These are phyloP conservation scores for Eremothecium cymbalariae DNA, from an alignment of 1,139 yeast genomes.

Conservation along the genomic window DNA sequence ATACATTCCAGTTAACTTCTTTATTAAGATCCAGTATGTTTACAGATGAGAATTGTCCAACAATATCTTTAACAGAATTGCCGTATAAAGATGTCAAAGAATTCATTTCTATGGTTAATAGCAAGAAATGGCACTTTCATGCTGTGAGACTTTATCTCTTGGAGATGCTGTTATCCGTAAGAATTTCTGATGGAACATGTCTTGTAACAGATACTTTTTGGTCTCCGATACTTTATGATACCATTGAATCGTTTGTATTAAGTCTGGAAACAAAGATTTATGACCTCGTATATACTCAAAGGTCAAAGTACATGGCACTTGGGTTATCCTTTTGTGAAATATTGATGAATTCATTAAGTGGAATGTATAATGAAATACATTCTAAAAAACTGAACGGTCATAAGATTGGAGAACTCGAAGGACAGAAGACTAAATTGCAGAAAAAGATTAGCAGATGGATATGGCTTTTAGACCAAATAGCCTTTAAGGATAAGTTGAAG, in stretches of 20 bases:
- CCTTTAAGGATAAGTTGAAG: conserved; percentile 12
- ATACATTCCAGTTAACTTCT: conserved; percentile 22
- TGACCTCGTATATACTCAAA: conserved; percentile 14
- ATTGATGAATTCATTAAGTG: conserved; percentile 40
- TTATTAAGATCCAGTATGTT: conserved; percentile 26
- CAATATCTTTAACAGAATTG: conserved; percentile 13
- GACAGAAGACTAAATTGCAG: conserved; percentile 24
- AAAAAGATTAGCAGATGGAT: conserved; percentile 39
- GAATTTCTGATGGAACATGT: conserved; percentile 20
- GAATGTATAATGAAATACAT: conserved; percentile 20
- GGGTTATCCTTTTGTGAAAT: conserved; percentile 46
- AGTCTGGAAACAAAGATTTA: conserved; percentile 30
- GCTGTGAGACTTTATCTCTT: conserved; percentile 43
- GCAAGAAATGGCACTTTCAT: conserved; percentile 36
- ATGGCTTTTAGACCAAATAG: conserved; percentile 19
- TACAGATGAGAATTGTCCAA: conserved; percentile 17
- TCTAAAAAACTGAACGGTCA: conserved; percentile 24
- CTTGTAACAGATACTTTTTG: conserved; percentile 31
- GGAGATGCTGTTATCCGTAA: conserved; percentile 33
- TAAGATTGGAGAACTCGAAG: conserved; percentile 25
- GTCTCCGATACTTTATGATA: conserved; percentile 23
- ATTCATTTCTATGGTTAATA: conserved; percentile 33
- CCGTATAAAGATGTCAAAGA: conserved; percentile 28
- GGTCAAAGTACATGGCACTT: conserved; percentile 13
- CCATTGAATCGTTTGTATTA: conserved; percentile 30